Evolutionary conservation across 1,284 basidiomycete genomes (phyloP).

Genomic region (Marasmius fiardii): DNA sequence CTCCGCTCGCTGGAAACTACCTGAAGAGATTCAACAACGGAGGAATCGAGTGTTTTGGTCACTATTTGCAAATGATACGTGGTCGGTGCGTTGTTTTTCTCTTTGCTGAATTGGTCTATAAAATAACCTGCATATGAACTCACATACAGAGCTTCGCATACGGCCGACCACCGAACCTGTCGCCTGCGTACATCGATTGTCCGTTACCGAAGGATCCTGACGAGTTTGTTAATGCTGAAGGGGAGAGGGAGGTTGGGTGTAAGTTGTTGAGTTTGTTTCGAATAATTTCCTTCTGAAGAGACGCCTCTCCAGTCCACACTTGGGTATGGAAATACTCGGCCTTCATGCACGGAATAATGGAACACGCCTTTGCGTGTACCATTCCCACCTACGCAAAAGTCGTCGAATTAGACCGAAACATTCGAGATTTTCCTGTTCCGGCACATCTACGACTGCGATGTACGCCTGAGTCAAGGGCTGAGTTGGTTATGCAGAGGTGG

Average conservation of each 20-base stretch:
- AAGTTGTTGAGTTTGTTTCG: constrained; percentile 23
- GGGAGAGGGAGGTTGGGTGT: constrained; percentile 47
- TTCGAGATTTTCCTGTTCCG: constrained; percentile 55
- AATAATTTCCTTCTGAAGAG: not conserved
- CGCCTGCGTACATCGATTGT: constrained; percentile 50
- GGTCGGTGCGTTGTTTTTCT: constrained; percentile 40
- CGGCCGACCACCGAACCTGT: constrained; percentile 59
- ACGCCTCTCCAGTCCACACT: constrained; percentile 39
- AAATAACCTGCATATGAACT: not conserved
- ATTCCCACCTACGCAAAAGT: constrained; percentile 44
- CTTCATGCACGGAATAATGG: constrained; percentile 49
- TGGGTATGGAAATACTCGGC: constrained; percentile 55
- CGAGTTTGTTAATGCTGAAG: constrained; percentile 31
- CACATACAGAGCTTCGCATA: constrained; percentile 53
- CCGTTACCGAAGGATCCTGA: constrained; percentile 47
- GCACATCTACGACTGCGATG: constrained; percentile 36
- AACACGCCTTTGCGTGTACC: constrained; percentile 51
- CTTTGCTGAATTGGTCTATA: not conserved
- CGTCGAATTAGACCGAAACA: constrained; percentile 44
- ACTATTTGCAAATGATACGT: constrained; percentile 54
- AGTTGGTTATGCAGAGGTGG: constrained; percentile 40
- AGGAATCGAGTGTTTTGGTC: constrained; percentile 65
- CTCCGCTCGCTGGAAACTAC: constrained; percentile 54
- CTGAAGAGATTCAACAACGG: constrained; percentile 38
- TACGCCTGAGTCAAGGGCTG: constrained; percentile 23